These are phyloP conservation scores for Solanum sejunctum DNA, from an alignment of 257 asterid species.

Conservation along the genomic window DNA sequence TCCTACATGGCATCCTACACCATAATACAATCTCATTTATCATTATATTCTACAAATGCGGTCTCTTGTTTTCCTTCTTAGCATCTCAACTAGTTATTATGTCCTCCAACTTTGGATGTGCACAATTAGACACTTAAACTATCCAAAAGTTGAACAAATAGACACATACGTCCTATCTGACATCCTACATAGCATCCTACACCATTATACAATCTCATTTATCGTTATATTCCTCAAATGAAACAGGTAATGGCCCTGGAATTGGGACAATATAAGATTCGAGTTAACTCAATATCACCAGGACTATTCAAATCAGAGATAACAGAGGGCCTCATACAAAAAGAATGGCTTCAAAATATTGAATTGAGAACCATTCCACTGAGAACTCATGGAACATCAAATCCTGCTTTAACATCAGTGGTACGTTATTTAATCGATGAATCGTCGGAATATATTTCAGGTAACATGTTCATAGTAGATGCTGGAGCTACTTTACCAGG, in stretches of 20 bases:
- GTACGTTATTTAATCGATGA: slow-evolving; percentile 52
- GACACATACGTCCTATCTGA: no score
- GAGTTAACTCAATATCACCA: slow-evolving; percentile 68
- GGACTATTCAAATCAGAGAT: slow-evolving; percentile 70
- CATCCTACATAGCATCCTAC: no score
- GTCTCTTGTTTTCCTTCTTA: no score
- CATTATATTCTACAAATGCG: no score
- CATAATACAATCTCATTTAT: no score
- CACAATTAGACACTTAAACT: no score
- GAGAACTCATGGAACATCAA: slow-evolving; percentile 29
- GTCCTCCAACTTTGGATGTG: no score
- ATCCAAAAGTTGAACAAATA: no score
- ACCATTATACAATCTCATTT: background rate
- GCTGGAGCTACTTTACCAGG: slow-evolving; percentile 56
- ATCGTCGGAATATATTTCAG: slow-evolving; percentile 47
- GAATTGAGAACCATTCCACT: slow-evolving; percentile 39
- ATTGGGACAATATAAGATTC: slow-evolving; percentile 43
- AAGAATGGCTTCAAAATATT: slow-evolving; percentile 45
- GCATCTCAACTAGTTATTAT: no score
- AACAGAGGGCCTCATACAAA: slow-evolving; percentile 42
- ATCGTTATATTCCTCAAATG: background rate
- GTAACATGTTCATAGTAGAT: slow-evolving; percentile 46
- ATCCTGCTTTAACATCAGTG: slow-evolving; percentile 64
- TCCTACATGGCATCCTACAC: no score
- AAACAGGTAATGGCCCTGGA: slow-evolving; percentile 67